Percentiles rank a stretch among this genome's conserved stretches.
These are phyloP conservation scores for Fusarium pininemorale DNA, from an alignment of 2,329 filamentous ascomycete genomes.

Conservation along the genomic window DNA sequence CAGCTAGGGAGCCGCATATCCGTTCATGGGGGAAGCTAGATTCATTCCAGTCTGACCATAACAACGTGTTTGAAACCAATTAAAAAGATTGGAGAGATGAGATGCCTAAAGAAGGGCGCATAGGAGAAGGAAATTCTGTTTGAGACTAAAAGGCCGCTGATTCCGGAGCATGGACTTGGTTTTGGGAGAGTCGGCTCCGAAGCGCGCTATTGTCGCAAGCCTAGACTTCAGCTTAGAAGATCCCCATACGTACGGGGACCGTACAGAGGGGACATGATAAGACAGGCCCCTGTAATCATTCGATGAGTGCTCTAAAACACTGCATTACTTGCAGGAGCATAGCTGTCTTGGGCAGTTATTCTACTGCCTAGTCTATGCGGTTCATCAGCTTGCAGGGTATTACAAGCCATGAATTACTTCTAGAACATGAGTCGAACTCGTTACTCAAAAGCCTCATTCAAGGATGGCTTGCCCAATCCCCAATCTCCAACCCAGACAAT, in stretches of 20 bases:
- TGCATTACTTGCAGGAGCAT: too few species aligned
- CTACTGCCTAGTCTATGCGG: background rate
- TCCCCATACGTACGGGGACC: background rate
- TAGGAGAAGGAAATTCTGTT: constrained; percentile 2
- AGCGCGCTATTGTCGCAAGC: background rate
- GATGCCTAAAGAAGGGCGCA: constrained; percentile 1
- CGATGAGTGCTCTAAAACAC: background rate
- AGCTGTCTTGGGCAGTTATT: background rate
- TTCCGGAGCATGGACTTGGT: constrained; percentile 3
- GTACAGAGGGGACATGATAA: background rate
- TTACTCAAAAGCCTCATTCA: background rate
- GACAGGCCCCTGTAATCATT: background rate
- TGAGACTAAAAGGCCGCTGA: constrained; percentile 1
- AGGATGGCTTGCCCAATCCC: background rate
- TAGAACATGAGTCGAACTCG: background rate
- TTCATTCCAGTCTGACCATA: constrained; percentile 6
- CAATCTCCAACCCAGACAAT: background rate
- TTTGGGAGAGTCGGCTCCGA: constrained; percentile 7
- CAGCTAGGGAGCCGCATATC: background rate
- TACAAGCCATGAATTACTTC: background rate
- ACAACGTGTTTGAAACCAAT: background rate
- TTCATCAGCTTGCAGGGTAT: background rate
- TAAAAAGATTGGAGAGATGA: background rate
- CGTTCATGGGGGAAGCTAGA: background rate
- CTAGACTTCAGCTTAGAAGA: background rate